Conservation (phyloP, 2,329 filamentous ascomycete species). For the Neofusicoccum umdonicola region DNA sequence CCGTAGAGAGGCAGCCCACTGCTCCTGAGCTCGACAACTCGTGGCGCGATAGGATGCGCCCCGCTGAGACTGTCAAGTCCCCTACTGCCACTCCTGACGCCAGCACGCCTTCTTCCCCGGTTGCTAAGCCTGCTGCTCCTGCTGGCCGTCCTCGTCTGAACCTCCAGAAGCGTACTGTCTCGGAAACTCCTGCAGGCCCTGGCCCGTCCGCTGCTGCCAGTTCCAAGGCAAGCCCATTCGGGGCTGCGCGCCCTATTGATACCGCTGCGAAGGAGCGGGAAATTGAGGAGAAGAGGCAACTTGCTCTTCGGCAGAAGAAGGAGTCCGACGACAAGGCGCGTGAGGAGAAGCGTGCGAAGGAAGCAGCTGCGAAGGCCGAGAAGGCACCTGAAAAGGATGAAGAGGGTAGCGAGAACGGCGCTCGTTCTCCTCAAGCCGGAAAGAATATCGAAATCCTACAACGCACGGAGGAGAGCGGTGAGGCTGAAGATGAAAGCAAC, state of each 20-base stretch:
- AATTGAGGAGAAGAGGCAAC: constrained; percentile 81
- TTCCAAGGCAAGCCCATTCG: constrained; percentile 88
- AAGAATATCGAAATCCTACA: constrained; percentile 57
- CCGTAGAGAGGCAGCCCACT: constrained; percentile 68
- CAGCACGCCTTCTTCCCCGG: constrained; percentile 73
- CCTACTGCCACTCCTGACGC: constrained; percentile 68
- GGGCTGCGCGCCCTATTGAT: constrained; percentile 89
- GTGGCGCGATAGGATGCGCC: constrained; percentile 89
- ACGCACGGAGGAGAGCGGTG: constrained; percentile 38
- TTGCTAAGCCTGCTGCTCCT: constrained; percentile 57
- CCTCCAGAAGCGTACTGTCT: constrained; percentile 85
- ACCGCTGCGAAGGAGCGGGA: constrained; percentile 85
- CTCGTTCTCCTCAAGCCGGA: constrained; percentile 34
- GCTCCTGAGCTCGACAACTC: constrained; percentile 91
- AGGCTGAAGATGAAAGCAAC: constrained; percentile 33
- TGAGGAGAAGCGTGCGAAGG: constrained; percentile 59
- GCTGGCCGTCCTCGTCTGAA: constrained; percentile 77
- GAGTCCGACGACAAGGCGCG: constrained; percentile 84
- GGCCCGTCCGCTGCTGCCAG: constrained; percentile 51
- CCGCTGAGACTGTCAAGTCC: constrained; percentile 66
- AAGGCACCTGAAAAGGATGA: constrained; percentile 51
- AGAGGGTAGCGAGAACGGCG: constrained; percentile 19
- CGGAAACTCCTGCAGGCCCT: constrained; percentile 61
- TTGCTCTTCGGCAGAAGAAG: constrained; percentile 75
- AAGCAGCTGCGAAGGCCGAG: constrained; percentile 58